Percentiles rank a stretch among this genome's conserved stretches.
phyloP scores from a whole-genome alignment of 2,329 filamentous ascomycete genomes.

The Xylariomycetidae sp. region DNA sequence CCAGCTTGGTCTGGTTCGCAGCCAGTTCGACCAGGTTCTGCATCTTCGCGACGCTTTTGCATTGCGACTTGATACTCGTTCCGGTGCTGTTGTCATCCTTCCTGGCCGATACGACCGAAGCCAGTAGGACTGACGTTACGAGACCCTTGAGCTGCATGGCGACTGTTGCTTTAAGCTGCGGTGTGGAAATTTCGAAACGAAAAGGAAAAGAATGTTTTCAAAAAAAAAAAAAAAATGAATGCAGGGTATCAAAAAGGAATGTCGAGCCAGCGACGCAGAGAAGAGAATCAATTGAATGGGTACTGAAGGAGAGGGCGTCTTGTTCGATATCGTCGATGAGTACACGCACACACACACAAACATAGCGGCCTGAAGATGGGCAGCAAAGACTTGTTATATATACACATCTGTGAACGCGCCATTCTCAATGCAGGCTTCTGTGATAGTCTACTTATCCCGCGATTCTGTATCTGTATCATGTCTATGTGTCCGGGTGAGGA shows the following conservation, averaged over 20 bases:
- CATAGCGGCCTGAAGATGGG: no score
- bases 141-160: conserved; percentile 14
- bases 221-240: conserved; percentile 1
- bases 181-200: no score
- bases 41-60: conserved; percentile 27
- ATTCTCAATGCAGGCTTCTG: no score
- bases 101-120: conserved; percentile 19
- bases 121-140: conserved; percentile 9
- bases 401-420: no score
- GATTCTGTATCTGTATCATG: no score
- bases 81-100: conserved; percentile 22
- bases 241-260: neutral
- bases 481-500: no score
- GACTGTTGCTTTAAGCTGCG: no score
- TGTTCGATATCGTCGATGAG: neutral
- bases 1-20: conserved; percentile 31
- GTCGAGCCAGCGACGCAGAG: conserved; percentile 9
- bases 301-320: neutral
- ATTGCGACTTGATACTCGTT: conserved; percentile 26
- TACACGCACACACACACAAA: no score
- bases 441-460: no score
- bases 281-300: conserved; percentile 1
- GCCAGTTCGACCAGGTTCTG: conserved; percentile 28
- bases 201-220: neutral
- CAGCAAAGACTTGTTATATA: no score